Evolutionary conservation across 495 filamentous ascomycete species (phyloP).

Genomic region (Talaromyces proteolyticus): DNA sequence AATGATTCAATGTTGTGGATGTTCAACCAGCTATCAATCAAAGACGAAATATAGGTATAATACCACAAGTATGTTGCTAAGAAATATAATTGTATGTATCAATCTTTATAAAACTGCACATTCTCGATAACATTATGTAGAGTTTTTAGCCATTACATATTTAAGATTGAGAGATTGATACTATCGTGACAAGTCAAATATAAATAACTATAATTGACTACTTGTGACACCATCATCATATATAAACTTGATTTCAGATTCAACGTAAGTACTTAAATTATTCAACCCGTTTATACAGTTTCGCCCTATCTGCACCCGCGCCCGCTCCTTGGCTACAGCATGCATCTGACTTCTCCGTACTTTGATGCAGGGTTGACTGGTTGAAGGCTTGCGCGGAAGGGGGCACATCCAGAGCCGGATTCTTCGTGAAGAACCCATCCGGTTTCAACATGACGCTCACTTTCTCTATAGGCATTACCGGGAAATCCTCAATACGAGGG

Average conservation of each 20-base stretch:
- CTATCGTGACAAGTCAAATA: neutral
- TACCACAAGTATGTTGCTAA: too few relatives aligned
- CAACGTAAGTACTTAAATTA: constrained; percentile 6
- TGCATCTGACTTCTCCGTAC: constrained; percentile 7
- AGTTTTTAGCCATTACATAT: too few relatives aligned
- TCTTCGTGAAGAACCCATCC: constrained; percentile 65
- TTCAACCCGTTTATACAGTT: constrained; percentile 32
- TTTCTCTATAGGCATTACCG: constrained; percentile 52
- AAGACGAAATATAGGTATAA: too few relatives aligned
- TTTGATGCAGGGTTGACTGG: constrained; percentile 30
- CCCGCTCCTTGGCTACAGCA: constrained; percentile 22
- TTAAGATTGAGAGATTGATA: too few relatives aligned
- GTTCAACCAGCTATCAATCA: too few relatives aligned
- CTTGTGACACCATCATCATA: neutral
- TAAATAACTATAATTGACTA: neutral
- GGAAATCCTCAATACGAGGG: constrained; percentile 55
- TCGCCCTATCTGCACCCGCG: constrained; percentile 17
- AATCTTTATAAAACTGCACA: too few relatives aligned
- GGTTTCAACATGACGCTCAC: constrained; percentile 56
- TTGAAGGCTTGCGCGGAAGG: constrained; percentile 36
- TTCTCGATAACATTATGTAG: too few relatives aligned
- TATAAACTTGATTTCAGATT: neutral
- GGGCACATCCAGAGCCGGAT: constrained; percentile 71
- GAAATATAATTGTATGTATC: too few relatives aligned
- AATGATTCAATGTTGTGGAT: too few relatives aligned